These are phyloP conservation scores for Cyclotella distinguenda DNA, from an alignment of 108 stramenopile genomes.

Conservation along the genomic window DNA sequence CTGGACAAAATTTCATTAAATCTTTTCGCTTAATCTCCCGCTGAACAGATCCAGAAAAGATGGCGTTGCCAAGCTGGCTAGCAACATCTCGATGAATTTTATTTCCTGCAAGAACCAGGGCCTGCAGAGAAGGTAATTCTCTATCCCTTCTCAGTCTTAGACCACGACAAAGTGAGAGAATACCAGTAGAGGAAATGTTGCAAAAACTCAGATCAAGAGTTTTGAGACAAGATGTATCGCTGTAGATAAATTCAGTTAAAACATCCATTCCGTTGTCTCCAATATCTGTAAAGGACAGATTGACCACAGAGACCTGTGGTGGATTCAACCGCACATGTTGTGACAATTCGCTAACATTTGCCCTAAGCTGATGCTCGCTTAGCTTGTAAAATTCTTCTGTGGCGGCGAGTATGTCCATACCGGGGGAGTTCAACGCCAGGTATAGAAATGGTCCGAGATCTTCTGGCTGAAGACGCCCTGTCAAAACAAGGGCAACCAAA, in stretches of 20 bases:
- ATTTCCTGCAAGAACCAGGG: constrained; percentile 74
- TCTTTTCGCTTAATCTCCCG: constrained; percentile 18
- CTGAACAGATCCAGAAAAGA: constrained; percentile 47
- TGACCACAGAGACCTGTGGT: constrained; percentile 67
- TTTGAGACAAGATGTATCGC: constrained; percentile 53
- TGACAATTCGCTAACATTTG: constrained; percentile 18
- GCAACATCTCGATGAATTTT: constrained; percentile 57
- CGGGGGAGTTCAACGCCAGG: constrained; percentile 56
- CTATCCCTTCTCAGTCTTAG: constrained; percentile 48
- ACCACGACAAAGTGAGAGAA: constrained; percentile 57
- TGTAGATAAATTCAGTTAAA: constrained; percentile 57
- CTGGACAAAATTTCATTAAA: constrained; percentile 1
- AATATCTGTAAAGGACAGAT: constrained; percentile 79
- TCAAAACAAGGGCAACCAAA: constrained; percentile 68
- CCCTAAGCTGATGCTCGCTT: constrained; percentile 35
- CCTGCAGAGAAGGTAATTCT: constrained; percentile 60
- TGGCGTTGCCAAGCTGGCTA: constrained; percentile 63
- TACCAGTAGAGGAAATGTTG: constrained; percentile 55
- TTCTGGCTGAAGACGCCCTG: constrained; percentile 62
- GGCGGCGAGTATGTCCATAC: constrained; percentile 43
- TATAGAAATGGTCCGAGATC: constrained; percentile 60
- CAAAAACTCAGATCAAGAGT: constrained; percentile 85
- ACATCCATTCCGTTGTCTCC: constrained; percentile 73
- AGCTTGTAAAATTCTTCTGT: constrained; percentile 38
- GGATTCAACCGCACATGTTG: constrained; percentile 28